Evolutionary conservation across 2,329 filamentous ascomycete species (phyloP).

Genomic region (Coniochaeta pulveracea): DNA sequence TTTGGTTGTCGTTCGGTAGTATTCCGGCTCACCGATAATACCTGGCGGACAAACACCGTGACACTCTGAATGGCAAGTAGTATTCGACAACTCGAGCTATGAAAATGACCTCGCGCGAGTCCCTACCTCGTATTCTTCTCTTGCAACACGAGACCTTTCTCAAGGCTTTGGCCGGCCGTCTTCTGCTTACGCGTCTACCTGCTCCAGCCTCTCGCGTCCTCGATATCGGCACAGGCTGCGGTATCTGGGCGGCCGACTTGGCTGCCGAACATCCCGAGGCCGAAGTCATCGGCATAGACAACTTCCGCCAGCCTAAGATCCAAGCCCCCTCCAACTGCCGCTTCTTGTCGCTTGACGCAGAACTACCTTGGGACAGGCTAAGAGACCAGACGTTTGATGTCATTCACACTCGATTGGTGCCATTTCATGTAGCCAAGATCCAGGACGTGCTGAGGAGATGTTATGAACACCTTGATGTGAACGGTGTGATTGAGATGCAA

Average conservation of each 20-base stretch:
- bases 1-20: too few species aligned
- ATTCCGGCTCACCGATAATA: too few species aligned
- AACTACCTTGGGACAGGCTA: constrained; percentile 2
- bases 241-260: constrained; percentile 7
- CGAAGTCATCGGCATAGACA: constrained; percentile 4
- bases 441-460: neutral
- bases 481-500: neutral
- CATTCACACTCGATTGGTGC: constrained; percentile 3
- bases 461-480: neutral
- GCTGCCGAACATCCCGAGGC: constrained; percentile 2
- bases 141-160: constrained; percentile 3
- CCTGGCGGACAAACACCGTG: too few species aligned
- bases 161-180: neutral
- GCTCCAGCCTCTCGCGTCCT: neutral
- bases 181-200: neutral
- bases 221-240: constrained; percentile 5
- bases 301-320: constrained; percentile 1
- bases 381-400: constrained; percentile 1
- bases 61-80: too few species aligned
- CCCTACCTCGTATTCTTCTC: constrained; percentile 1
- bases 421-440: neutral
- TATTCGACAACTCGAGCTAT: too few species aligned
- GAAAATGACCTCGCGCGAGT: constrained; percentile 3
- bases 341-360: constrained; percentile 1
- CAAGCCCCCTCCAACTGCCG: constrained; percentile 3